Evolutionary conservation across 2,329 filamentous ascomycete species (phyloP).

Genomic region (Pseudomassariella vexata): DNA sequence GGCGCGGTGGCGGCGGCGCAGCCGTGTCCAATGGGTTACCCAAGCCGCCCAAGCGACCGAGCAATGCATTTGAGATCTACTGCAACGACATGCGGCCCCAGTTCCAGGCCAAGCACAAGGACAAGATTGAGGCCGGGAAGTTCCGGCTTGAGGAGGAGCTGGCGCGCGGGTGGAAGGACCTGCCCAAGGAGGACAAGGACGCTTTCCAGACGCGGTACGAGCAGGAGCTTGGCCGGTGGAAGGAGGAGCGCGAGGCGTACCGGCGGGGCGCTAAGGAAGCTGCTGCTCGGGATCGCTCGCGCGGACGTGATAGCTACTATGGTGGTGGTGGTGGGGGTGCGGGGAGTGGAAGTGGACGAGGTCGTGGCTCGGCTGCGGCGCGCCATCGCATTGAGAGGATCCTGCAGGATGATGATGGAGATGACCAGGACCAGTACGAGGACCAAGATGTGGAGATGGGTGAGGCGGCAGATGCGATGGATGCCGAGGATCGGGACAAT

Average conservation of each 20-base stretch:
- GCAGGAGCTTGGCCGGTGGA: conserved; percentile 31
- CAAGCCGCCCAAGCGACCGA: conserved; percentile 36
- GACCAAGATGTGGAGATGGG: conserved; percentile 11
- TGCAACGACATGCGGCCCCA: conserved; percentile 42
- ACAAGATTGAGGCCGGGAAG: conserved; percentile 25
- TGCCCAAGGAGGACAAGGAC: conserved; percentile 43
- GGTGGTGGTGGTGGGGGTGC: conserved; percentile 12
- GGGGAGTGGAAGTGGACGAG: too few relatives aligned
- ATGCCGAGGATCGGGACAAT: conserved; percentile 15
- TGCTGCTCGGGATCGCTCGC: conserved; percentile 21
- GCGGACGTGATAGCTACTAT: conserved; percentile 13
- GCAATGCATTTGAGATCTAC: conserved; percentile 49
- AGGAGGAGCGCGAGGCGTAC: conserved; percentile 35
- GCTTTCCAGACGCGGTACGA: conserved; percentile 40
- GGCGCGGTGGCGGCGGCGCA: conserved; percentile 21
- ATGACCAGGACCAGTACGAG: conserved; percentile 11
- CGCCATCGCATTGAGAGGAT: conserved; percentile 16
- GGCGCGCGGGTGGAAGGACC: conserved; percentile 47
- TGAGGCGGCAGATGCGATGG: conserved; percentile 8
- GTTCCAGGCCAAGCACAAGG: conserved; percentile 39
- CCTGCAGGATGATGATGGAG: conserved; percentile 17
- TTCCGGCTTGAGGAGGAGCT: conserved; percentile 49
- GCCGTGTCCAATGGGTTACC: conserved; percentile 34
- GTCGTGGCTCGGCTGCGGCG: conserved; percentile 12
- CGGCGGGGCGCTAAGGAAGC: conserved; percentile 23